Conservation (phyloP, 257 asterid genomes). For the Solanum piurae region DNA sequence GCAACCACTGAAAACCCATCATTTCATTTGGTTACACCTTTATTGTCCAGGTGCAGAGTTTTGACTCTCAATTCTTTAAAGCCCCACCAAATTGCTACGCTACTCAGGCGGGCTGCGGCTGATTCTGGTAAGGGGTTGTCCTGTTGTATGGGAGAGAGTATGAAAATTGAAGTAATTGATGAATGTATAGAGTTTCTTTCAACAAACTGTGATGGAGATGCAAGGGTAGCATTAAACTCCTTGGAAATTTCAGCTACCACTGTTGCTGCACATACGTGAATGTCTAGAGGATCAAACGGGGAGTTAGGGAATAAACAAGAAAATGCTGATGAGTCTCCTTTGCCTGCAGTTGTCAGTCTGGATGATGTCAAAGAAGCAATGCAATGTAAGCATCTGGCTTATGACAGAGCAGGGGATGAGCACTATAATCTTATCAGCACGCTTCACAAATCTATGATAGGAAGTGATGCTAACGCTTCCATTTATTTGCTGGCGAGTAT, state of each 20-base stretch:
- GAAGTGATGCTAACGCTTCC: constrained; percentile 66
- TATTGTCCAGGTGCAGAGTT: constrained; percentile 73
- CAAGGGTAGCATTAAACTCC: constrained; percentile 61
- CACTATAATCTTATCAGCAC: constrained; percentile 80
- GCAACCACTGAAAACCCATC: constrained; percentile 95
- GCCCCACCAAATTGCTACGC: constrained; percentile 32
- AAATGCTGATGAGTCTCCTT: not conserved
- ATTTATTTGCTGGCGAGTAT: constrained; percentile 78
- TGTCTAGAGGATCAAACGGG: not conserved
- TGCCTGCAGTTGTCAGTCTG: not conserved
- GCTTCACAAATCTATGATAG: constrained; percentile 82
- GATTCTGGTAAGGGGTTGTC: constrained; percentile 33
- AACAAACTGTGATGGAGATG: constrained; percentile 64
- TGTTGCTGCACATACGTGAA: constrained; percentile 17
- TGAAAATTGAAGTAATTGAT: constrained; percentile 13
- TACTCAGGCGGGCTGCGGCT: constrained; percentile 33
- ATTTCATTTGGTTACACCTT: constrained; percentile 69
- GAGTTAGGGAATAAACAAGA: not conserved
- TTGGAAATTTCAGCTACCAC: constrained; percentile 57
- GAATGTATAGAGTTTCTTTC: constrained; percentile 49
- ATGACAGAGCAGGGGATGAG: constrained; percentile 70
- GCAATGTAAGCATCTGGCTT: constrained; percentile 68
- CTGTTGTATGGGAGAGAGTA: not conserved
- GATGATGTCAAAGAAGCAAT: constrained; percentile 51
- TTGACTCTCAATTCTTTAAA: constrained; percentile 45